Percentiles rank a stretch among this genome's conserved stretches.
Conservation (phyloP, 768 basidiomycete species). For the Boletus subcaerulescens region DNA sequence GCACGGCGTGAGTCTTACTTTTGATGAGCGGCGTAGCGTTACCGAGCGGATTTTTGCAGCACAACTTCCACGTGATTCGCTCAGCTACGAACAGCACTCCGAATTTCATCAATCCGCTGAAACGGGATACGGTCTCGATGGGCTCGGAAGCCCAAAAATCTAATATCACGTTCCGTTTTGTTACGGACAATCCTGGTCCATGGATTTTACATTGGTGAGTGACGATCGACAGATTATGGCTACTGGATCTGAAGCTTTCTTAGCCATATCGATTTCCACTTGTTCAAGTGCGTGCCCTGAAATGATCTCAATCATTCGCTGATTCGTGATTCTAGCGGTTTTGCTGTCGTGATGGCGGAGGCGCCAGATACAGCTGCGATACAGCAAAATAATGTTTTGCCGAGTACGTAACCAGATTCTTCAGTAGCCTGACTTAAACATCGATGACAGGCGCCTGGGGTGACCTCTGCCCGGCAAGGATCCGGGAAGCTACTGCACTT, state of each 20-base stretch:
- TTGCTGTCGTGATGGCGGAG: slow-evolving; percentile 32
- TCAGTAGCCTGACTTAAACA: not conserved
- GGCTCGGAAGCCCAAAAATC: slow-evolving; percentile 33
- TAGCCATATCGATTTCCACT: slow-evolving; percentile 34
- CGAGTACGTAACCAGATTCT: slow-evolving; percentile 14
- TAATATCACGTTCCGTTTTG: slow-evolving; percentile 55
- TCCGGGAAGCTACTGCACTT: slow-evolving; percentile 15
- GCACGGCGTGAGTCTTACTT: slow-evolving; percentile 33
- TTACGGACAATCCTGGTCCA: slow-evolving; percentile 64
- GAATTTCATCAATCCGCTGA: slow-evolving; percentile 39
- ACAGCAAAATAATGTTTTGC: slow-evolving; percentile 17
- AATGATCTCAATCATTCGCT: not conserved
- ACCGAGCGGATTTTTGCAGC: slow-evolving; percentile 21
- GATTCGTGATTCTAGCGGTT: slow-evolving; percentile 20
- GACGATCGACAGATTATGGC: not conserved
- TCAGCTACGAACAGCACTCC: slow-evolving; percentile 28
- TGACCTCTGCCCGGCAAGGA: slow-evolving; percentile 16
- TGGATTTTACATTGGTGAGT: slow-evolving; percentile 48
- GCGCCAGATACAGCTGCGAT: slow-evolving; percentile 16
- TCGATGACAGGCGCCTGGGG: slow-evolving; percentile 17
- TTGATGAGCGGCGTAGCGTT: not conserved
- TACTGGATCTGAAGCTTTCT: not conserved
- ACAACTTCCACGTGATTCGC: slow-evolving; percentile 39
- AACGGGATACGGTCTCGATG: slow-evolving; percentile 35
- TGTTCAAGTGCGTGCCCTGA: slow-evolving; percentile 18